Evolutionary conservation across 2,329 filamentous ascomycete genomes (phyloP).

Genomic region (Teratosphaeria nubilosa): DNA sequence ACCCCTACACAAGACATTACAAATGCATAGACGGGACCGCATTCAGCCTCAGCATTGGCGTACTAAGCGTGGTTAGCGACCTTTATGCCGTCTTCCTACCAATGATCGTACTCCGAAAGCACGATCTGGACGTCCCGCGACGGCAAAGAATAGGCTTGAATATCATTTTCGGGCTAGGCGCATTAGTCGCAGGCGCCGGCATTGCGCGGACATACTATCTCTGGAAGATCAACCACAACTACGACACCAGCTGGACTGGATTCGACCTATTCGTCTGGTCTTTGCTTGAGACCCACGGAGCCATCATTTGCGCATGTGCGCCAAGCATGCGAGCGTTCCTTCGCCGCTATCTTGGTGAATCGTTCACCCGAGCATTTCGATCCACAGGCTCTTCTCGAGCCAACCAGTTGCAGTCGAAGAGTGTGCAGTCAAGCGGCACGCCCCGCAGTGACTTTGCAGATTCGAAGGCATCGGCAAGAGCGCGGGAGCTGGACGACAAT

Average conservation of each 20-base stretch:
- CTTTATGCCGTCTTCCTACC: constrained; percentile 14
- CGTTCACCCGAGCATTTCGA: constrained; percentile 1
- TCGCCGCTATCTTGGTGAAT: constrained; percentile 14
- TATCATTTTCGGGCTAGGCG: constrained; percentile 15
- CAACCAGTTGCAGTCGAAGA: neutral
- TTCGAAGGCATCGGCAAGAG: neutral
- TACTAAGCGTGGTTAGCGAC: constrained; percentile 12
- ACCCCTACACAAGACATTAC: constrained; percentile 12
- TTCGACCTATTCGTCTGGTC: constrained; percentile 21
- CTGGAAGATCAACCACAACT: constrained; percentile 8
- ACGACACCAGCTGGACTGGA: constrained; percentile 17
- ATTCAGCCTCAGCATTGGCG: constrained; percentile 15
- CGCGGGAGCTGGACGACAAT: neutral
- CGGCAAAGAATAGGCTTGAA: constrained; percentile 5
- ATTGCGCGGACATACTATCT: constrained; percentile 25
- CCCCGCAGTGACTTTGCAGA: neutral
- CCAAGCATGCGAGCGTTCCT: constrained; percentile 21
- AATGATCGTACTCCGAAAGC: constrained; percentile 33
- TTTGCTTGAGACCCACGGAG: constrained; percentile 19
- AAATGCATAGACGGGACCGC: constrained; percentile 21
- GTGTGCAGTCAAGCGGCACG: neutral
- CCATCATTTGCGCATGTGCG: constrained; percentile 23
- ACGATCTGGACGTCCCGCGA: constrained; percentile 28
- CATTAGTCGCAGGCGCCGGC: constrained; percentile 23
- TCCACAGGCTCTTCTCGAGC: neutral